These are phyloP conservation scores for Ganoderma meredithae DNA, from an alignment of 1,284 basidiomycete species.

Conservation along the genomic window DNA sequence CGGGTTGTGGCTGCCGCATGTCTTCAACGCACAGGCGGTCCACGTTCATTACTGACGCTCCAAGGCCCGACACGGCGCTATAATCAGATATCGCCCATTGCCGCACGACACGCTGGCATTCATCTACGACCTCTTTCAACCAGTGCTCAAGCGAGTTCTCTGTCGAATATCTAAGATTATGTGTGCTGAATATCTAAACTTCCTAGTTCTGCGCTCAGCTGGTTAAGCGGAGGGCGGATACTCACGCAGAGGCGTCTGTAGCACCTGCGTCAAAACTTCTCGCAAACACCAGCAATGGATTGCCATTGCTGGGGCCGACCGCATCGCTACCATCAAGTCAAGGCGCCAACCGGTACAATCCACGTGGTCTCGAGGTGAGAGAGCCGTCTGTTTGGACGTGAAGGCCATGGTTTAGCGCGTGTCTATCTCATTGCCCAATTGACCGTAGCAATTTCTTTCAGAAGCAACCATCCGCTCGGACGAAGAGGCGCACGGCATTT, in stretches of 20 bases:
- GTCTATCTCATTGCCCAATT: not conserved
- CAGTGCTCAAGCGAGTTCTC: not conserved
- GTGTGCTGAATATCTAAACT: not conserved
- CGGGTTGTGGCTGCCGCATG: constrained; percentile 13
- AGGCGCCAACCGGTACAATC: not conserved
- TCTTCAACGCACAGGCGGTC: constrained; percentile 11
- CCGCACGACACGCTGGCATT: not conserved
- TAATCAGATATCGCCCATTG: constrained; percentile 16
- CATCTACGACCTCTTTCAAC: not conserved
- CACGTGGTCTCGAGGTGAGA: not conserved
- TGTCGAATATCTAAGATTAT: not conserved
- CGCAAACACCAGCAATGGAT: not conserved
- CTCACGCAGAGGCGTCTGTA: not conserved
- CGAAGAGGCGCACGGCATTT: constrained; percentile 9
- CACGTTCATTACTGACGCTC: constrained; percentile 6
- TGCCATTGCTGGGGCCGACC: not conserved
- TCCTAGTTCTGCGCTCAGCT: not conserved
- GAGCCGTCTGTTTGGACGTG: constrained; percentile 2
- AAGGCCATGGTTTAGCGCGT: constrained; percentile 7
- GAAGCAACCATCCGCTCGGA: constrained; percentile 11
- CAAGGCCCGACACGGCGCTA: constrained; percentile 1
- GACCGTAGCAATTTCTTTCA: not conserved
- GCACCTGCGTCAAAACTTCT: not conserved
- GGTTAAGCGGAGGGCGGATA: not conserved
- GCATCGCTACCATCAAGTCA: not conserved